Evolutionary conservation across 2,329 filamentous ascomycete species (phyloP).

Genomic region (Clarireedia sp.): DNA sequence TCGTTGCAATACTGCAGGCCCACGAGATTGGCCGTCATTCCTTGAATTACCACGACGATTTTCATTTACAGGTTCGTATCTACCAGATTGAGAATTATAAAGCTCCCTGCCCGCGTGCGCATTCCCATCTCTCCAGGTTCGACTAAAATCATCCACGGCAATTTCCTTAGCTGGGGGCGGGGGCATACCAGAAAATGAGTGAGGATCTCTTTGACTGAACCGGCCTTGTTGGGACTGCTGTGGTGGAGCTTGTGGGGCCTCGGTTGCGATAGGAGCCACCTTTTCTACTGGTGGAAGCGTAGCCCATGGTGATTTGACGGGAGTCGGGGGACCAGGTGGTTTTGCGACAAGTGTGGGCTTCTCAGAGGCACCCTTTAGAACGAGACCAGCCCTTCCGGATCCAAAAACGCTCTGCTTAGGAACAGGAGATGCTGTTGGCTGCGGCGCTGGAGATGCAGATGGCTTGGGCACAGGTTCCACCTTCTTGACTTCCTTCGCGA

Average conservation of each 20-base stretch:
- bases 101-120: conserved; percentile 62
- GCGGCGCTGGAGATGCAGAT: conserved; percentile 25
- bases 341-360: conserved; percentile 69
- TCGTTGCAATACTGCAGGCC: conserved; percentile 73
- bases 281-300: conserved; percentile 77
- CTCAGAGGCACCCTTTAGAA: conserved; percentile 59
- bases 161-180: conserved; percentile 68
- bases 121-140: conserved; percentile 70
- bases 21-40: conserved; percentile 58
- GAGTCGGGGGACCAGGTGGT: conserved; percentile 56
- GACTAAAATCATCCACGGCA: conserved; percentile 86
- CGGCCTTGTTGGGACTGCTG: conserved; percentile 38
- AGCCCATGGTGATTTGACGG: conserved; percentile 89
- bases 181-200: conserved; percentile 45
- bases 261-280: conserved; percentile 59
- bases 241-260: conserved; percentile 37
- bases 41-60: conserved; percentile 58
- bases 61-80: conserved; percentile 82
- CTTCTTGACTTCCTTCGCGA: conserved; percentile 19
- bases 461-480: conserved; percentile 21
- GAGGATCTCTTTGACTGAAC: conserved; percentile 46
- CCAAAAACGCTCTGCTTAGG: conserved; percentile 27
- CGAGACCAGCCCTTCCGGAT: conserved; percentile 45
- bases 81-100: conserved; percentile 90
- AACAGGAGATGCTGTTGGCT: conserved; percentile 25